Conservation (phyloP, 805 yeast species). For the Groenewaldozyma tartarivorans region DNA sequence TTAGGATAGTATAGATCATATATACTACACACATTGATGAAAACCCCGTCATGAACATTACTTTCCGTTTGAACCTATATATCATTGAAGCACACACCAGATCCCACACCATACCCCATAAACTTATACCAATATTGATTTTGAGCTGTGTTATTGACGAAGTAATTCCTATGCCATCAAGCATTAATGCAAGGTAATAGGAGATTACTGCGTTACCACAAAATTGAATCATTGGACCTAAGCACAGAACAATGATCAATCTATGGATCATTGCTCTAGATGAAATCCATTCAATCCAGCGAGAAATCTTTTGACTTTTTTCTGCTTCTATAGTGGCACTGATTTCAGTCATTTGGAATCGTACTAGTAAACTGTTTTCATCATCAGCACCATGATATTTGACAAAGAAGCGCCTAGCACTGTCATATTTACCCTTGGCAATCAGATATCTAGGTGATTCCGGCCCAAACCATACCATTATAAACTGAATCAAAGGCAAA, state of each 20-base stretch:
- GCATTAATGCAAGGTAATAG: conserved; percentile 42
- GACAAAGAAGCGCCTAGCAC: conserved; percentile 30
- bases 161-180: conserved; percentile 45
- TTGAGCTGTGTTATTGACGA: conserved; percentile 11
- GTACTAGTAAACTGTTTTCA: conserved; percentile 1
- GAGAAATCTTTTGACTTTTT: conserved; percentile 10
- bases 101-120: conserved; percentile 2
- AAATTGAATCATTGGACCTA: conserved; percentile 9
- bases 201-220: conserved; percentile 15
- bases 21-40: conserved; percentile 9
- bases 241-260: conserved; percentile 6
- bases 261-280: conserved; percentile 10
- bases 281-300: conserved; percentile 14
- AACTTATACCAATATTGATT: conserved; percentile 14
- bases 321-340: conserved; percentile 16
- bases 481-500: conserved; percentile 47
- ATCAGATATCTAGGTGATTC: conserved; percentile 37
- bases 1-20: conserved; percentile 35
- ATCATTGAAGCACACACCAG: conserved; percentile 8
- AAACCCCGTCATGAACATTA: conserved; percentile 13
- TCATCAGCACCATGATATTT: conserved; percentile 23
- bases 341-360: conserved; percentile 16
- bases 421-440: conserved; percentile 55
- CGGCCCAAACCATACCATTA: conserved; percentile 28
- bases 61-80: conserved; percentile 9